Base-by-base conservation (phyloP, 495 filamentous ascomycete genomes). In the Endocarpon pusillum region DNA sequence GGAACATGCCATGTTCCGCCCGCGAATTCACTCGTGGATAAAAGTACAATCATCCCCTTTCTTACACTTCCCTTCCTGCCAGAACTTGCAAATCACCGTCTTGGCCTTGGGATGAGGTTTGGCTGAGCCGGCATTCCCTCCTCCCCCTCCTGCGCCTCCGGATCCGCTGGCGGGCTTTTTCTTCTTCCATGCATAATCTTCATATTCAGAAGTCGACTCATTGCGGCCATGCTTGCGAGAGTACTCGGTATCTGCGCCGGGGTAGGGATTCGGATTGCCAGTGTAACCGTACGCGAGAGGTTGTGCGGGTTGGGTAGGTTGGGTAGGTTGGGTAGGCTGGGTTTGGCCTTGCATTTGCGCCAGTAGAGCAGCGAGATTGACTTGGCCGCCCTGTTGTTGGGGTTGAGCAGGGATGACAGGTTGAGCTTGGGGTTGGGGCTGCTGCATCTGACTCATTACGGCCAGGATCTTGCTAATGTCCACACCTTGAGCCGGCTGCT, bases 1-100 rank as follows among this genome's bases (percentile, higher is more conserved):
- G n/a, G n/a, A n/a, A n/a, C n/a, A n/a, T n/a, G n/a, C n/a, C n/a
- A n/a, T n/a, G n/a, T n/a, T n/a, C n/a, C n/a, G n/a, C n/a, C n/a
- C n/a, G n/a, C n/a, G n/a, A n/a, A n/a, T n/a, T n/a, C n/a, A n/a
- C n/a, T 64, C 61, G 16, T 94, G 85, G 28, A 79, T 63, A 55
- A 73, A 94, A 1, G 81, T 89, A 51, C 85, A 94, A 21, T 77
- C 75, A 12, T 79, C 77, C 3, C 85, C 85, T 53, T 92, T 89
- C 12, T 64, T 62, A 54, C 85, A 94, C 50, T 75, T 75, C 11
- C 83, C 83, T 37, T 79, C 67, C 4, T 66, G 59, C 62, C 66
- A 94, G 54, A 83, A 92, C 32, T 65, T 69, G 55, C 85, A 94
- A 11, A 78, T 65, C 32, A 67, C 59, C 4, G 28, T 31, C 12